Conservation (phyloP, 2,329 filamentous ascomycete species). For the Claviceps pusilla region DNA sequence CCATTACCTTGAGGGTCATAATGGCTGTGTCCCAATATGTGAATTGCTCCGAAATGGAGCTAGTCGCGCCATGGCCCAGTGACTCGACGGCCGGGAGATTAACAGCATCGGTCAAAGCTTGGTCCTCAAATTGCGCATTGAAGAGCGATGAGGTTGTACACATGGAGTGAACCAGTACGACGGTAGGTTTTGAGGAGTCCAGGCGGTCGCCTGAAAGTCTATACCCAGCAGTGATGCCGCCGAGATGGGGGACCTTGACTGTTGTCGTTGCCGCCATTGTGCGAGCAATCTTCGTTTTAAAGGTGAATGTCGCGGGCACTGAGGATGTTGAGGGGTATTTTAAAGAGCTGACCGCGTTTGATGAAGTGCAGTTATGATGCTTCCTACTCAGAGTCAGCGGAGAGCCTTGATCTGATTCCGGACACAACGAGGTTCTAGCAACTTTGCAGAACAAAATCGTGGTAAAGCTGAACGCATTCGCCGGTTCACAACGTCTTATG, state of each 20-base stretch:
- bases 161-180: conserved; percentile 37
- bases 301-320: not conserved
- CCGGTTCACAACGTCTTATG: not conserved
- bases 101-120: conserved; percentile 23
- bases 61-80: conserved; percentile 35
- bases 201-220: conserved; percentile 24
- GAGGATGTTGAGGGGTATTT: not conserved
- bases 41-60: conserved; percentile 28
- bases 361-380: not conserved
- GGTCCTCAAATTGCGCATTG: conserved; percentile 26
- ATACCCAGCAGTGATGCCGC: conserved; percentile 32
- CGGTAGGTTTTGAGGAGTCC: conserved; percentile 35
- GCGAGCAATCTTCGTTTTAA: not conserved
- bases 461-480: not conserved
- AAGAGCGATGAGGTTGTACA: conserved; percentile 34
- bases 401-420: not conserved
- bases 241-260: conserved; percentile 31
- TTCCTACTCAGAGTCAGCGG: not conserved
- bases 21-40: conserved; percentile 41
- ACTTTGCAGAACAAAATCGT: too few species aligned
- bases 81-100: conserved; percentile 39
- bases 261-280: conserved; percentile 25
- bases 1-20: conserved; percentile 41
- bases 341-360: not conserved
- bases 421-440: not conserved